A percentile compares a stretch with the other conserved stretches of the same genome.
Evolutionary conservation across 345 rosid genomes (phyloP).

Genomic region (Balakata baccata): DNA sequence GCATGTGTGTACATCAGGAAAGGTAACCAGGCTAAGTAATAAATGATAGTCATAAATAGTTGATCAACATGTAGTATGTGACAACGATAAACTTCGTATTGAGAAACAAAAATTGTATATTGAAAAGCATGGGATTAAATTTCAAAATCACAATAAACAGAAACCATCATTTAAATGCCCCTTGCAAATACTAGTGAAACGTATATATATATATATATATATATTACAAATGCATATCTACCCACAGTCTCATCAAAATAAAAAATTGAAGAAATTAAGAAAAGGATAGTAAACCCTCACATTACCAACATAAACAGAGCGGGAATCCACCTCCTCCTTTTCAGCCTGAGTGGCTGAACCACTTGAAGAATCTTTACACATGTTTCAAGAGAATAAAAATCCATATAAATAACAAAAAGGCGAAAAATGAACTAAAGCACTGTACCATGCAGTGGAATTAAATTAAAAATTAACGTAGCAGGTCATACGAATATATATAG

Average conservation of each 20-base stretch:
- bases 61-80: neutral
- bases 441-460: neutral
- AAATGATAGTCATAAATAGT: neutral
- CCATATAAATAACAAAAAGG: neutral
- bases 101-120: neutral
- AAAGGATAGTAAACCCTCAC: slow-evolving; percentile 54
- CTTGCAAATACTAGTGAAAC: neutral
- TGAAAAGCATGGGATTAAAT: neutral
- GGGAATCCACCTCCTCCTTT: slow-evolving; percentile 96
- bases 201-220: neutral
- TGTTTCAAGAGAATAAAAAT: slow-evolving; percentile 2
- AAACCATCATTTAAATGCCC: slow-evolving; percentile 3
- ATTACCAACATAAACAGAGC: slow-evolving; percentile 96
- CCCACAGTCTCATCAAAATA: neutral
- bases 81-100: no score
- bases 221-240: neutral
- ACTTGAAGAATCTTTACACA: slow-evolving; percentile 61
- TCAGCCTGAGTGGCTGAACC: slow-evolving; percentile 71
- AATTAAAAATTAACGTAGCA: no score
- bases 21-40: neutral
- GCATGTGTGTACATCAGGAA: neutral
- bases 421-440: neutral
- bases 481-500: no score
- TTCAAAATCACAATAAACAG: neutral
- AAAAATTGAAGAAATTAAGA: neutral